Conservation (phyloP, 2,329 filamentous ascomycete species). For the Sporothrix humicola region DNA sequence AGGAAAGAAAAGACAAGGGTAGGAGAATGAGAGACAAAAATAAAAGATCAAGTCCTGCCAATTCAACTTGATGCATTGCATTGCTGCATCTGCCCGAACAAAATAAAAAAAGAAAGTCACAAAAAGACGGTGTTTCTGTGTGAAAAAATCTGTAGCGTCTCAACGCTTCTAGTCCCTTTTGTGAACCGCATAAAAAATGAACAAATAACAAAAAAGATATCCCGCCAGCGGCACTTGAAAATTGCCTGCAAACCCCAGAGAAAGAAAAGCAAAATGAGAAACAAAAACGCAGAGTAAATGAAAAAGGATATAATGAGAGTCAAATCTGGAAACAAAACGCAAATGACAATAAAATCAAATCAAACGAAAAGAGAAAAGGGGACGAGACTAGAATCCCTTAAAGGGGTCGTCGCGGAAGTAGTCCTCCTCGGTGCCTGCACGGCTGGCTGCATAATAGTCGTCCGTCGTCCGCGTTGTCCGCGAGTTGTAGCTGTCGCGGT, state of each 20-base stretch:
- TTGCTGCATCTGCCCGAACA: constrained; percentile 11
- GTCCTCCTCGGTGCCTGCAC: constrained; percentile 60
- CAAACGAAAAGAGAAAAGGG: not conserved
- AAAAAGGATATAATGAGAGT: constrained; percentile 23
- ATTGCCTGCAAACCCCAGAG: constrained; percentile 17
- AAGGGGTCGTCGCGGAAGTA: constrained; percentile 66
- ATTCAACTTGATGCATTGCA: not conserved
- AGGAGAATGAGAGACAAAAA: not conserved
- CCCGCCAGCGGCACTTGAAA: constrained; percentile 30
- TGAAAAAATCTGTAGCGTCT: constrained; percentile 12
- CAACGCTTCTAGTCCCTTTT: constrained; percentile 28
- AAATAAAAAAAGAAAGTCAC: not conserved
- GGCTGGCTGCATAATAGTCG: constrained; percentile 55
- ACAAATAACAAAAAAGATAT: not conserved
- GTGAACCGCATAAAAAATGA: constrained; percentile 7
- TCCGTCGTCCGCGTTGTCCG: constrained; percentile 55
- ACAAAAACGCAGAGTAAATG: constrained; percentile 9
- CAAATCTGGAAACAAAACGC: not conserved
- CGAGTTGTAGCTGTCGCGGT: constrained; percentile 58
- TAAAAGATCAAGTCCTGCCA: not conserved
- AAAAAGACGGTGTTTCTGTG: not conserved
- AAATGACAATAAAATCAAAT: not conserved
- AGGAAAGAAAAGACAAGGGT: constrained; percentile 3
- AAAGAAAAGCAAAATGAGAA: constrained; percentile 1
- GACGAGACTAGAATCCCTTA: constrained; percentile 57